These are phyloP conservation scores for Pleoardoris graminearum DNA, from an alignment of 2,329 filamentous ascomycete genomes.

Conservation along the genomic window DNA sequence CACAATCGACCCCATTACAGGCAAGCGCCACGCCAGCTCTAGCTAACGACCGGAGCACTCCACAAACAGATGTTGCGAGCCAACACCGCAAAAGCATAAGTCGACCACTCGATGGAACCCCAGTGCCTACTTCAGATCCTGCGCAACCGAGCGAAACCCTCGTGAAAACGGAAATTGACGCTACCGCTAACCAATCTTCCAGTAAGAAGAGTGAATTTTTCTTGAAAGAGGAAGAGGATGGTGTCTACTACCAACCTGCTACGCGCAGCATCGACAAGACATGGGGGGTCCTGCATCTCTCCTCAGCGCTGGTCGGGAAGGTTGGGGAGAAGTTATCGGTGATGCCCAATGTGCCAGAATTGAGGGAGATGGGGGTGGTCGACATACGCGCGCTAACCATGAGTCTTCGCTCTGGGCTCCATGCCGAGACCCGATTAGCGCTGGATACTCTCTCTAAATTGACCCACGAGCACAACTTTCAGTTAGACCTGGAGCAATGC, in stretches of 20 bases:
- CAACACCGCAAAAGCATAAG: constrained; percentile 45
- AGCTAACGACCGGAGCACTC: constrained; percentile 53
- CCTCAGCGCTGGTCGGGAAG: constrained; percentile 69
- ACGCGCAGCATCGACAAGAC: constrained; percentile 25
- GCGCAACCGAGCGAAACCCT: constrained; percentile 34
- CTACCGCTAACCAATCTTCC: constrained; percentile 22
- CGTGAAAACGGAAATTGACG: constrained; percentile 30
- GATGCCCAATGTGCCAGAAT: constrained; percentile 74
- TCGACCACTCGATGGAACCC: constrained; percentile 43
- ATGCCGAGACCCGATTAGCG: constrained; percentile 85
- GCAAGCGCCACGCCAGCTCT: constrained; percentile 53
- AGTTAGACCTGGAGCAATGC: constrained; percentile 41
- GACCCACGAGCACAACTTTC: constrained; percentile 53
- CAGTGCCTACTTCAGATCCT: constrained; percentile 33
- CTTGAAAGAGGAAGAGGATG: constrained; percentile 33
- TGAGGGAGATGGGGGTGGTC: constrained; percentile 80
- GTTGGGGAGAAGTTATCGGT: constrained; percentile 67
- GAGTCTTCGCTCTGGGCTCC: constrained; percentile 86
- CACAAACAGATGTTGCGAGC: constrained; percentile 43
- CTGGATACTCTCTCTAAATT: constrained; percentile 80
- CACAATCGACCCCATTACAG: constrained; percentile 50
- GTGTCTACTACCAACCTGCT: constrained; percentile 34
- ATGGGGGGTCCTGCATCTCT: constrained; percentile 48
- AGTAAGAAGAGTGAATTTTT: constrained; percentile 14
- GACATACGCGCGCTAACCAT: constrained; percentile 89